These are phyloP conservation scores for Cucumis hystrix DNA, from an alignment of 306 rosid species.

Conservation along the genomic window DNA sequence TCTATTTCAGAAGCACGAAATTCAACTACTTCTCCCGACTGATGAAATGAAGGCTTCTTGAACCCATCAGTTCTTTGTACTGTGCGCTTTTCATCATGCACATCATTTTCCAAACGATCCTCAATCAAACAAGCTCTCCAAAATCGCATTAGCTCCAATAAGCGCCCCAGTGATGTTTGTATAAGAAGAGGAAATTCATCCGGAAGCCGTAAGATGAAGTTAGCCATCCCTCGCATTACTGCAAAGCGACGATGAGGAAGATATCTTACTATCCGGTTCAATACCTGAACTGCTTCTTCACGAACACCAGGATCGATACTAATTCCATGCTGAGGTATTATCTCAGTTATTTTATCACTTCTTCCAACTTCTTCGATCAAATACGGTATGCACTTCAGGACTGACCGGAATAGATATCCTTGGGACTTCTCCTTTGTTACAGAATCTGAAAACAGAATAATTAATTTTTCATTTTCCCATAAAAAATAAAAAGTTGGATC, in stretches of 20 bases:
- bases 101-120: slow-evolving; percentile 59
- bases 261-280: slow-evolving; percentile 81
- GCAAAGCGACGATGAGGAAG: slow-evolving; percentile 97
- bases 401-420: slow-evolving; percentile 90
- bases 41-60: slow-evolving; percentile 65
- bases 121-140: slow-evolving; percentile 95
- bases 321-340: slow-evolving; percentile 99
- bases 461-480: slow-evolving; percentile 7
- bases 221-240: slow-evolving; percentile 96
- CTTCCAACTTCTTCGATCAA: slow-evolving; percentile 98
- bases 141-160: slow-evolving; percentile 94
- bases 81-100: slow-evolving; percentile 30
- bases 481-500: slow-evolving; percentile 1
- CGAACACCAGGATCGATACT: slow-evolving; percentile 99
- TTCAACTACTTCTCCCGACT: slow-evolving; percentile 60
- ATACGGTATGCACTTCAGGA: slow-evolving; percentile 94
- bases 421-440: slow-evolving; percentile 97
- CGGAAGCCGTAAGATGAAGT: slow-evolving; percentile 79
- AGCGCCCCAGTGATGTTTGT: slow-evolving; percentile 91
- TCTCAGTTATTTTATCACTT: slow-evolving; percentile 92
- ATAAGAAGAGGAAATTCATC: slow-evolving; percentile 98
- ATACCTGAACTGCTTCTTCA: slow-evolving; percentile 94
- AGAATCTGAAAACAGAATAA: slow-evolving; percentile 51
- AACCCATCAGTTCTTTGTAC: slow-evolving; percentile 48
- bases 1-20: slow-evolving; percentile 91